Evolutionary conservation across 352 stramenopile species (phyloP).

Genomic region (Pythium chondricola): DNA sequence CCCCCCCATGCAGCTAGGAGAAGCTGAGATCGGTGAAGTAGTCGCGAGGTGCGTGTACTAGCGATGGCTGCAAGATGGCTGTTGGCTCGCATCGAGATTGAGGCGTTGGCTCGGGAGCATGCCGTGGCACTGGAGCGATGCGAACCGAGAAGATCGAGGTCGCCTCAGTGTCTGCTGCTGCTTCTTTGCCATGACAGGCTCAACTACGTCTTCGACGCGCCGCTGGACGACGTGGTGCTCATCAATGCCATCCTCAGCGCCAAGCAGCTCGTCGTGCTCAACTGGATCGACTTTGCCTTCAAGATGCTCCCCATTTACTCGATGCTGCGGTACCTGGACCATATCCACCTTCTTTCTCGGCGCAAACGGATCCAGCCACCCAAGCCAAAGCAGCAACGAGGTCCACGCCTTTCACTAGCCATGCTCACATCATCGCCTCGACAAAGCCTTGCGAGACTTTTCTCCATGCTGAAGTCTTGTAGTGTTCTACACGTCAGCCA

Average conservation of each 20-base stretch:
- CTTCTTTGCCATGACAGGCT: no score
- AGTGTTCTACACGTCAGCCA: background rate
- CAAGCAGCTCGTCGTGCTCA: conserved; percentile 12
- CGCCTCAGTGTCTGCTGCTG: no score
- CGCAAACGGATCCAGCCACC: background rate
- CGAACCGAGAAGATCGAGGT: no score
- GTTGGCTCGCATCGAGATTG: no score
- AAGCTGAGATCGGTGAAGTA: background rate
- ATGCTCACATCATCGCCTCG: background rate
- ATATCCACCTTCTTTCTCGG: background rate
- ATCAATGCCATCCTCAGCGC: conserved; percentile 7
- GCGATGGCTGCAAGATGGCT: no score
- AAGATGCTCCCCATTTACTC: conserved; percentile 14
- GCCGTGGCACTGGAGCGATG: no score
- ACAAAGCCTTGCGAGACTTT: no score
- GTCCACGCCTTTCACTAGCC: background rate
- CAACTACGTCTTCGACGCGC: conserved; percentile 7
- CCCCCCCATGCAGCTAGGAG: background rate
- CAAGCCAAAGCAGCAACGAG: background rate
- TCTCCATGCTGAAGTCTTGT: background rate
- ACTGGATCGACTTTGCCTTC: conserved; percentile 5
- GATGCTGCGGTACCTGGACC: conserved; percentile 6
- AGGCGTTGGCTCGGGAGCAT: no score
- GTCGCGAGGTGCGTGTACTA: background rate
- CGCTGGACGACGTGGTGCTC: conserved; percentile 8